These are phyloP conservation scores for Aphanomyces cochlioides DNA, from an alignment of 352 stramenopile genomes.

Conservation along the genomic window DNA sequence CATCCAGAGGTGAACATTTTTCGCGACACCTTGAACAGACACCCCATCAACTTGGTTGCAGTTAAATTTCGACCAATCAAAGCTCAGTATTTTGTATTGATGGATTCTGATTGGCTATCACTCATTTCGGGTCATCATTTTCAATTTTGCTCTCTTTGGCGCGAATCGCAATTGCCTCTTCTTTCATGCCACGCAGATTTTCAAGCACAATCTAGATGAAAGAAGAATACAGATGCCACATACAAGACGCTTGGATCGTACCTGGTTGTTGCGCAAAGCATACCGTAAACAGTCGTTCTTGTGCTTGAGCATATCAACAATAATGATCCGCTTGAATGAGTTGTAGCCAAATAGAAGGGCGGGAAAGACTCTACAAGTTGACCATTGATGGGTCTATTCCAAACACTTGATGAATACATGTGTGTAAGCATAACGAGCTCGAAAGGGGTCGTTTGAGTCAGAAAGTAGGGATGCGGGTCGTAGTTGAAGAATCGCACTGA, in stretches of 20 bases:
- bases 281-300: slow-evolving; percentile 7
- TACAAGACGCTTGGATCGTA: background rate
- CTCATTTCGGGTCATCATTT: no score
- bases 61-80: no score
- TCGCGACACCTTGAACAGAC: no score
- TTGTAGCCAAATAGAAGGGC: slow-evolving; percentile 28
- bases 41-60: no score
- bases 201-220: no score
- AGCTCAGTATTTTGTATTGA: no score
- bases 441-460: slow-evolving; percentile 49
- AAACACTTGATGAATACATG: slow-evolving; percentile 16
- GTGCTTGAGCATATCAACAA: slow-evolving; percentile 59
- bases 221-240: no score
- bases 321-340: slow-evolving; percentile 49
- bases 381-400: background rate
- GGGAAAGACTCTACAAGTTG: slow-evolving; percentile 9
- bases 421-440: slow-evolving; percentile 57
- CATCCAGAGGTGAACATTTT: background rate
- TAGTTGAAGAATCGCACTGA: slow-evolving; percentile 51
- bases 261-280: slow-evolving; percentile 9
- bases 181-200: no score
- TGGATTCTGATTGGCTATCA: no score
- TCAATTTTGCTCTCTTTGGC: no score
- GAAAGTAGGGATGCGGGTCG: slow-evolving; percentile 49
- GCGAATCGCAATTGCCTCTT: no score